Base-by-base conservation (phyloP, 1,284 basidiomycete species). In the Cryptococcus sp. region DNA sequence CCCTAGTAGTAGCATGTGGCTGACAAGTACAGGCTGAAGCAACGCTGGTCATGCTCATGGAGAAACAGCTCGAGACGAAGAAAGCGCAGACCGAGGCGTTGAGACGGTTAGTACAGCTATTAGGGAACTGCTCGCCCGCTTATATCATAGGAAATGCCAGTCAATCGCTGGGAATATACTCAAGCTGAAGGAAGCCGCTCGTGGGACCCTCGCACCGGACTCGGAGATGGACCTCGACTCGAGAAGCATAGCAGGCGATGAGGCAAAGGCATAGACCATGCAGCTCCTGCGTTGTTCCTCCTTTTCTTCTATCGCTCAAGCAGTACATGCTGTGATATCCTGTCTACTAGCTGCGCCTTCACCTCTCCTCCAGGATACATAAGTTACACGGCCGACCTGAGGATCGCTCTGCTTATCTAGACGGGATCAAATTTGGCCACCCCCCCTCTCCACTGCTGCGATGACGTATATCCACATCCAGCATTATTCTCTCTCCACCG, bases 1-100 rank as follows among this genome's bases (percentile, higher is more conserved):
- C 37, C n/a, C 31, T 26, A 10, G 12, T 18, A 37, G n/a, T n/a
- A n/a, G n/a, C n/a, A n/a, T n/a, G n/a, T n/a, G n/a, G n/a, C 14
- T 24, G 22, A 25, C 40, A 23, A 37, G 19, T 39, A 52, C 45
- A 65, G 61, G 67, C 68, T 33, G 69, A 71, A 37, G 56, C 62
- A 23, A 69, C 69, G n/a, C 52, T 71, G 18, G 63, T 69, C 10
- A 48, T 71, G 52, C 53, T 71, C 24, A 64, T 71, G 62, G 68
- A 71, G 55, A 66, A 63, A 49, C 68, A 69, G 47, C 44, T 69
- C 12, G 57, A 51, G 11, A 61, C 60, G 48, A 45, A 65, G 36
- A 52, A 50, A 12, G 54, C 51, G 11, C 69, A 69, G 53, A 68
- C 67, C 0, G 48, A 54, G 19, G 47, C 45, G 3, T 32, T 71